phyloP scores from a whole-genome alignment of 331 rosid species.

The Acacia pycnantha region DNA sequence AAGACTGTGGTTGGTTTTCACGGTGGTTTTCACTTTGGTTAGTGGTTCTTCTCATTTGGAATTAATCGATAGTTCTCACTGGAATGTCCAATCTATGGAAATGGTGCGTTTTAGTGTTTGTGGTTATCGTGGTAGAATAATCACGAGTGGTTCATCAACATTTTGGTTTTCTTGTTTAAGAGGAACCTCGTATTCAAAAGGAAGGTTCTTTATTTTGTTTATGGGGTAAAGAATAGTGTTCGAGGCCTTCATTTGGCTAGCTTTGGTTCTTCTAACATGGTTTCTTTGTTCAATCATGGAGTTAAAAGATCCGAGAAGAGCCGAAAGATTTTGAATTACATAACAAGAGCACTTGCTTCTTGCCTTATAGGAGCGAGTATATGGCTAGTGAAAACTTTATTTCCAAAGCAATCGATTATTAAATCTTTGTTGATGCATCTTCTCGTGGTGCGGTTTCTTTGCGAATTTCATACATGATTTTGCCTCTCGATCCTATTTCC shows the following conservation, averaged over 20 bases:
- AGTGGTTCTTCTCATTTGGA: no score
- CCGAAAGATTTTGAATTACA: constrained; percentile 42
- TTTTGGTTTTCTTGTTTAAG: constrained; percentile 59
- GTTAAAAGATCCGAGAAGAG: constrained; percentile 42
- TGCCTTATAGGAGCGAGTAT: constrained; percentile 53
- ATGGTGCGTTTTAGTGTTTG: constrained; percentile 58
- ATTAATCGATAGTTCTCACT: no score
- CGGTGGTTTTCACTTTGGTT: no score
- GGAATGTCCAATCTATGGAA: constrained; percentile 57
- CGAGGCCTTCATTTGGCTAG: constrained; percentile 70
- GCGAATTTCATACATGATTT: no score
- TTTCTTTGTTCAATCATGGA: constrained; percentile 50
- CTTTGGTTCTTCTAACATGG: constrained; percentile 74
- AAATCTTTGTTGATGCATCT: no score
- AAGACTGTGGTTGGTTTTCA: no score
- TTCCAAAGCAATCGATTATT: no score
- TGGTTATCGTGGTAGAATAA: constrained; percentile 56
- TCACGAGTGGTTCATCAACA: constrained; percentile 57
- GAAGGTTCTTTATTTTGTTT: constrained; percentile 84
- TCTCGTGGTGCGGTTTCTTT: no score
- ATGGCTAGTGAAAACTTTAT: constrained; percentile 57
- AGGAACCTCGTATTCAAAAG: constrained; percentile 66
- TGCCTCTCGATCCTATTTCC: no score
- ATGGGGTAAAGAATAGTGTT: constrained; percentile 71
- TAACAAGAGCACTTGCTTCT: constrained; percentile 63